phyloP scores from a whole-genome alignment of 1,284 basidiomycete genomes.

The Malassezia dermatis region DNA sequence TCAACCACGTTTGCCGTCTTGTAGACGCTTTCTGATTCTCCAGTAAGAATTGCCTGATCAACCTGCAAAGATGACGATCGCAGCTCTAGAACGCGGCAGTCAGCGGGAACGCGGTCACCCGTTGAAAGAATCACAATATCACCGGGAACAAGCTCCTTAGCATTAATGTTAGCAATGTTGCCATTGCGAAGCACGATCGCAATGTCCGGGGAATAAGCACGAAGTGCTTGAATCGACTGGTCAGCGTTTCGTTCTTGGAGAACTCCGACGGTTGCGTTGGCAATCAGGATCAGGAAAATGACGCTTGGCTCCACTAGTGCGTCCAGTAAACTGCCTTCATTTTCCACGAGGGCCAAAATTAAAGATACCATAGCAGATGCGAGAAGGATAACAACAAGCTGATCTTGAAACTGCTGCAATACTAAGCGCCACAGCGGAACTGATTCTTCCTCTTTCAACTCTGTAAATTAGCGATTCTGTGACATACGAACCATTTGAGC shows the following conservation, averaged over 20 bases:
- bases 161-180: constrained; percentile 23
- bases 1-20: constrained; percentile 28
- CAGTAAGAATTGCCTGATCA: constrained; percentile 47
- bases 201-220: constrained; percentile 42
- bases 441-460: constrained; percentile 73
- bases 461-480: not conserved
- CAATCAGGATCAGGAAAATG: constrained; percentile 46
- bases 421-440: constrained; percentile 88
- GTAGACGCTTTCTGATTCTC: constrained; percentile 43
- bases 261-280: constrained; percentile 46
- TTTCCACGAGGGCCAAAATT: constrained; percentile 38
- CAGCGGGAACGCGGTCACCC: constrained; percentile 46
- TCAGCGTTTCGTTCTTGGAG: constrained; percentile 46
- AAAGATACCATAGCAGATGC: constrained; percentile 44
- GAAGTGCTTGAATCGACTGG: constrained; percentile 45
- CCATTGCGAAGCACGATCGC: constrained; percentile 36
- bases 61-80: constrained; percentile 38
- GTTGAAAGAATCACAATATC: constrained; percentile 42
- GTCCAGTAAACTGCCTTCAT: constrained; percentile 35
- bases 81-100: constrained; percentile 41
- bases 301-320: constrained; percentile 46
- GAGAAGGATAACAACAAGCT: constrained; percentile 45
- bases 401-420: constrained; percentile 74
- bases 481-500: constrained; percentile 22
- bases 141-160: constrained; percentile 41